These are phyloP conservation scores for Dichotomocladium elegans DNA, from an alignment of 371 early-diverging fungal species.

Conservation along the genomic window DNA sequence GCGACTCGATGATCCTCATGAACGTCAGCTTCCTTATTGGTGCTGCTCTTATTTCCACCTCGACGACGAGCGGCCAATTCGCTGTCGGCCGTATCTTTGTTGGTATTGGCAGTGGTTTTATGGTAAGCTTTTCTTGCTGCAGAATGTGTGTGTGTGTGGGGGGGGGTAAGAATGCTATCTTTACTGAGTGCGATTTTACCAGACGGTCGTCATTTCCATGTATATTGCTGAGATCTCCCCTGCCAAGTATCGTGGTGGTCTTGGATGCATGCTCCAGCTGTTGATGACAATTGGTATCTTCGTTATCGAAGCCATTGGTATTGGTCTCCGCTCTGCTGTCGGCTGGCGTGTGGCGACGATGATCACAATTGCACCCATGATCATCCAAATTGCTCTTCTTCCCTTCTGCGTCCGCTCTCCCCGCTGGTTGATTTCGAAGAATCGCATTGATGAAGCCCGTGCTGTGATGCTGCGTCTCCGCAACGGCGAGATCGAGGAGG, in stretches of 20 bases:
- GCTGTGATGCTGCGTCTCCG: constrained; percentile 54
- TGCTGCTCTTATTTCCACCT: constrained; percentile 55
- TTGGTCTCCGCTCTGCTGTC: constrained; percentile 54
- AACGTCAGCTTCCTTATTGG: constrained; percentile 65
- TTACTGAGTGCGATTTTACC: too few species aligned
- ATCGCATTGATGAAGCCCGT: constrained; percentile 58
- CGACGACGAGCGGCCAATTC: constrained; percentile 61
- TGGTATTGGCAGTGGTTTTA: constrained; percentile 82
- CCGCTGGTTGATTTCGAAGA: constrained; percentile 60
- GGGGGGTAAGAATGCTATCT: too few species aligned
- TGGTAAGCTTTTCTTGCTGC: constrained; percentile 13
- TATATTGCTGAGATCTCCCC: constrained; percentile 85
- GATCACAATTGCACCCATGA: constrained; percentile 59
- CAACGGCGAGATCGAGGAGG: constrained; percentile 55
- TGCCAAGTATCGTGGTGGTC: constrained; percentile 64
- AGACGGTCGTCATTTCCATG: constrained; percentile 70
- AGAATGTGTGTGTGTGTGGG: too few species aligned
- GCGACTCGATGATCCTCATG: constrained; percentile 61
- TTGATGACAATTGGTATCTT: constrained; percentile 78
- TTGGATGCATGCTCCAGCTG: constrained; percentile 74
- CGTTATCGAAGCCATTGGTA: constrained; percentile 56
- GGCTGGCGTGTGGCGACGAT: constrained; percentile 68
- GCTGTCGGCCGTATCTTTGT: constrained; percentile 77
- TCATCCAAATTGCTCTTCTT: constrained; percentile 66
- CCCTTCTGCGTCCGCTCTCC: constrained; percentile 78